Base-by-base conservation (phyloP, 2,329 filamentous ascomycete genomes). In the Calonectria multiphialidica region DNA sequence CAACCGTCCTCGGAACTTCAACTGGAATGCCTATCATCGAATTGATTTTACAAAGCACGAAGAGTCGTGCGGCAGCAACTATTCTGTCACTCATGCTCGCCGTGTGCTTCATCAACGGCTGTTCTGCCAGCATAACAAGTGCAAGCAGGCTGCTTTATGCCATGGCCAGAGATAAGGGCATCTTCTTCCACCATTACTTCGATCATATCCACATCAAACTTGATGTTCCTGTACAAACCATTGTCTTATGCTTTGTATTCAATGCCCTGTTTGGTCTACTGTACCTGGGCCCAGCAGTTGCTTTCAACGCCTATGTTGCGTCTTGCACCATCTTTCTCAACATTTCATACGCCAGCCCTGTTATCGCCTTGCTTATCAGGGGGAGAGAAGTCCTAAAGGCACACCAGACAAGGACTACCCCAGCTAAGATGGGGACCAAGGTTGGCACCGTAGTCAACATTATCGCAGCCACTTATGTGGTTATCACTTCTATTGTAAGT, bases 11-110 rank as follows among this genome's bases (percentile, higher is more conserved):
- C 2, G 72, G 71, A 0, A 82, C 85, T 2, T 72, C 80, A 2
- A 87, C 86, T 0, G 84, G 84, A 2, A 84, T 88, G 80, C 86
- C 87, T 5, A 86, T 88, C 63, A 80, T 85, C 42, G 85, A 88
- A 50, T 79, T 88, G 6, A 83, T 87, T 66, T 79, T 84, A 8
- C 86, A 86, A 68, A 83, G 82, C 0, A 87, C 86, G 0, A 78
- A 81, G 1, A 86, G 78, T 33, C 81, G 83, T 1, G 83, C 81
- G 0, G 85, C 80, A 0, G 82, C 86, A 1, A 84, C 84, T 12
- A 75, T 88, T 4, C 63, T 88, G 12, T 83, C 82, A 21, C 76
- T 87, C 25, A 83, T 85, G 76, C 74, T 87, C 0, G 81, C 80
- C 0, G 76, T 87, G 0, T 87, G 86, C 72, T 87, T 88, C 57